Evolutionary conservation across 768 basidiomycete genomes (phyloP).

Genomic region (Atractiella rhizophila): DNA sequence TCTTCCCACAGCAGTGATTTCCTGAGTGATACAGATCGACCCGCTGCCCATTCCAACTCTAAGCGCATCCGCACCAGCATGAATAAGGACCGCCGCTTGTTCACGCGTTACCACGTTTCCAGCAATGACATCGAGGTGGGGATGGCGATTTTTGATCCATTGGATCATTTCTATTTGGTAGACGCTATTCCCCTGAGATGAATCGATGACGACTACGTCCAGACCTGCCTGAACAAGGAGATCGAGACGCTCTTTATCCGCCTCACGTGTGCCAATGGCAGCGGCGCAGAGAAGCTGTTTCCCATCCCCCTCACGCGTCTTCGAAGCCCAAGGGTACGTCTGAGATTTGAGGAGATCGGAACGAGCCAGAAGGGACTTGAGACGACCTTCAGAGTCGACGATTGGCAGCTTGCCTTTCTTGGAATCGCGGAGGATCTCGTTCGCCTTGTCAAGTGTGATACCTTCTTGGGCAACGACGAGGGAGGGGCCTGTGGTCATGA

Average conservation of each 20-base stretch:
- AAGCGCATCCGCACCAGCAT: constrained; percentile 81
- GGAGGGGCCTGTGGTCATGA: constrained; percentile 51
- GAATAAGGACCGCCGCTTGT: constrained; percentile 80
- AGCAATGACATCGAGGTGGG: constrained; percentile 72
- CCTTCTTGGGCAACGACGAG: constrained; percentile 70
- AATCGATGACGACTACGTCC: constrained; percentile 83
- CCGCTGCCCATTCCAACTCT: constrained; percentile 95
- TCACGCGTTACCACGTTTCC: constrained; percentile 97
- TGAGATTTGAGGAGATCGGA: constrained; percentile 95
- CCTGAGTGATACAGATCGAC: constrained; percentile 97
- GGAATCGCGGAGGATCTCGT: constrained; percentile 74
- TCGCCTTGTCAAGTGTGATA: constrained; percentile 72
- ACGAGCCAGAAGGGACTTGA: constrained; percentile 67
- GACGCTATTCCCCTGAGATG: constrained; percentile 82
- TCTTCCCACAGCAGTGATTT: constrained; percentile 94
- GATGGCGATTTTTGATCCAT: constrained; percentile 71
- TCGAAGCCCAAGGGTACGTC: constrained; percentile 80
- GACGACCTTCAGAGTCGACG: constrained; percentile 38
- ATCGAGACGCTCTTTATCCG: constrained; percentile 57
- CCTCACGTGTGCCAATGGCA: constrained; percentile 72
- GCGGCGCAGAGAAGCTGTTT: constrained; percentile 96
- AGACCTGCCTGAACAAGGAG: constrained; percentile 80
- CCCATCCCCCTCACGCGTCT: constrained; percentile 55
- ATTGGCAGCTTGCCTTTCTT: constrained; percentile 96
- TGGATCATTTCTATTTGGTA: constrained; percentile 83